Evolutionary conservation across 1,139 yeast species (phyloP), one percentile per base, ranked within the genome.

Genomic region (Geotrichum carabidarum): DNA sequence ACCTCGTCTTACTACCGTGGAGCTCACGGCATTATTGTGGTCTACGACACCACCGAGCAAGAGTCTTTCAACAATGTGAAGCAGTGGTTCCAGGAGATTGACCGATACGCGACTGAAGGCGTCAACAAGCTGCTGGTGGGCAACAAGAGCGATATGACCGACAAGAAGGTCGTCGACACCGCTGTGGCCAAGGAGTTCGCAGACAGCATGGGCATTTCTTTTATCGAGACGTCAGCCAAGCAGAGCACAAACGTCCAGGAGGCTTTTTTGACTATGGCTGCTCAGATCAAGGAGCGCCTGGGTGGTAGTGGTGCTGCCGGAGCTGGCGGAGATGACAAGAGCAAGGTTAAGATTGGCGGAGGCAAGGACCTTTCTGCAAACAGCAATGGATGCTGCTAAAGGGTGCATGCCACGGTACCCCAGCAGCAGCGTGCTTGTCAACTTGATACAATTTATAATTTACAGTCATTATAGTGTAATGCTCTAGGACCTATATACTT

Each of bases 1-100:
- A 94, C 99, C 42, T 84, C 95, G 58, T 98, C 98, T 12, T 93
- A 93, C 75, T 93, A 93, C 72, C 80, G 99, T 69, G 99, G 99
- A 47, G 99, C 99, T 0, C 96, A 91, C 51, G 99, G 99, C 53
- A 98, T 98, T 1, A 78, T 93, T 65, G 84, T 93, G 59, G 96
- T 93, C 61, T 93, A 93, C 73, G 99, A 93, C 73, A 91, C 93
- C 68, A 83, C 97, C 59, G 91, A 91, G 72, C 86, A 95, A 36
- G 94, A 86, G 70, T 81, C 93, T 54, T 93, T 91, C 72, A 98
- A 93, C 72, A 86, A 89, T 64, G 96, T 93, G 57, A 83, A 89
- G 57, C 84, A 95, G 71, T 93, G 99, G 99, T 78, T 93, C 67
- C 87, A 86, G 68, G 99, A 93, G 73, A 79, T 93, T 71, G 86